Percentiles rank a stretch among this genome's conserved stretches.
Evolutionary conservation across 225 moss, liverwort and hornwort genomes (phyloP).

Genomic region (Pseudisothecium myosuroides): DNA sequence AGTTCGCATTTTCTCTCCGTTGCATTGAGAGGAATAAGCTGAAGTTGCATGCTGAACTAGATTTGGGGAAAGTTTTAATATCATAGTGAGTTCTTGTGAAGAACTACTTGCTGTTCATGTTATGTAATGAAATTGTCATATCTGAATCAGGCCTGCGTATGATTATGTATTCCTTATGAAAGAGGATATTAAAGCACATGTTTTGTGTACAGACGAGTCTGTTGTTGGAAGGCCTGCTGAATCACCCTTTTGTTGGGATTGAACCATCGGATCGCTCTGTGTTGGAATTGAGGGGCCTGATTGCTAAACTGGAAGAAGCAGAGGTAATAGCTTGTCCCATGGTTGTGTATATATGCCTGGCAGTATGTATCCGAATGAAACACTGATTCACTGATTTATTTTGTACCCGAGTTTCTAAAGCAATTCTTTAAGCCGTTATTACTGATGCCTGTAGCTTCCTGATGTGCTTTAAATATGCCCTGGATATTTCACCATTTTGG

Average conservation of each 20-base stretch:
- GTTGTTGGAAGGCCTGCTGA: slow-evolving; percentile 78
- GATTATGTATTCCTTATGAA: background rate
- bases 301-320: slow-evolving; percentile 74
- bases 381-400: background rate
- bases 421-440: background rate
- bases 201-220: slow-evolving; percentile 48
- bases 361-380: background rate
- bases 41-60: background rate
- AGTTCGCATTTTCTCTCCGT: background rate
- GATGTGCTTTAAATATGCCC: background rate
- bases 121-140: background rate
- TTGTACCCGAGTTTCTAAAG: background rate
- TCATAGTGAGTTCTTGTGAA: background rate
- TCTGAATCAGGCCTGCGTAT: background rate
- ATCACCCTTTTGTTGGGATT: slow-evolving; percentile 66
- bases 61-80: background rate
- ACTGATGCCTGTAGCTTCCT: background rate
- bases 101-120: background rate
- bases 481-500: background rate
- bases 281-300: slow-evolving; percentile 51
- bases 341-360: background rate
- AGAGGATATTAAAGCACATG: background rate
- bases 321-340: slow-evolving; percentile 43
- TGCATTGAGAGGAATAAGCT: background rate
- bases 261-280: slow-evolving; percentile 60